A percentile compares a stretch with the other conserved stretches of the same genome.
phyloP scores from a whole-genome alignment of 2,329 filamentous ascomycete species.

The Colletotrichum liriopes region DNA sequence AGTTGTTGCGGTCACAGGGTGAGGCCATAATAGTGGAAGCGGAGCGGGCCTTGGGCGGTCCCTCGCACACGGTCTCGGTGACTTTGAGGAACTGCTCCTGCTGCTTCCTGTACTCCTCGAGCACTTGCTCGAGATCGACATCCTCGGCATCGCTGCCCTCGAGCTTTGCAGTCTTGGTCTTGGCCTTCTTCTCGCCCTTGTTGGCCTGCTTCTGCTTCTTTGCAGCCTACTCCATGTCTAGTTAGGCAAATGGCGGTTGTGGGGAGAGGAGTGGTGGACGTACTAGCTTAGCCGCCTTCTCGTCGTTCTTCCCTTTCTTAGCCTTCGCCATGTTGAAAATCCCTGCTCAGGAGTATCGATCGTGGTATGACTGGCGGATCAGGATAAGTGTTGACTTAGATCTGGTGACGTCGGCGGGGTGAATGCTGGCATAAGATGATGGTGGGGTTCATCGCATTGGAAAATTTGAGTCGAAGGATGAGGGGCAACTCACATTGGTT shows the following conservation, averaged over 20 bases:
- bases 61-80: conserved; percentile 81
- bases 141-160: conserved; percentile 93
- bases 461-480: conserved; percentile 36
- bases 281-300: conserved; percentile 68
- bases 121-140: conserved; percentile 91
- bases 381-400: conserved; percentile 16
- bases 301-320: conserved; percentile 62
- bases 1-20: conserved; percentile 87
- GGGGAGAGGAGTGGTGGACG: conserved; percentile 26
- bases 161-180: conserved; percentile 77
- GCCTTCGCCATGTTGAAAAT: conserved; percentile 64
- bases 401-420: conserved; percentile 42
- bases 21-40: conserved; percentile 88
- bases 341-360: neutral
- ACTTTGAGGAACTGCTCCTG: conserved; percentile 96
- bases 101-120: conserved; percentile 92
- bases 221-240: conserved; percentile 60
- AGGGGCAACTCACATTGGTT: conserved; percentile 34
- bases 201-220: conserved; percentile 87
- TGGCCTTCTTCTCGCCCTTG: conserved; percentile 90
- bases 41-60: conserved; percentile 82
- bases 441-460: conserved; percentile 39
- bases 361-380: conserved; percentile 14
- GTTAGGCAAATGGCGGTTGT: conserved; percentile 45
- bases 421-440: conserved; percentile 31